Evolutionary conservation across 305 asterid species (phyloP), one percentile per base, ranked within the genome.

Genomic region (Solanum hybrid): DNA sequence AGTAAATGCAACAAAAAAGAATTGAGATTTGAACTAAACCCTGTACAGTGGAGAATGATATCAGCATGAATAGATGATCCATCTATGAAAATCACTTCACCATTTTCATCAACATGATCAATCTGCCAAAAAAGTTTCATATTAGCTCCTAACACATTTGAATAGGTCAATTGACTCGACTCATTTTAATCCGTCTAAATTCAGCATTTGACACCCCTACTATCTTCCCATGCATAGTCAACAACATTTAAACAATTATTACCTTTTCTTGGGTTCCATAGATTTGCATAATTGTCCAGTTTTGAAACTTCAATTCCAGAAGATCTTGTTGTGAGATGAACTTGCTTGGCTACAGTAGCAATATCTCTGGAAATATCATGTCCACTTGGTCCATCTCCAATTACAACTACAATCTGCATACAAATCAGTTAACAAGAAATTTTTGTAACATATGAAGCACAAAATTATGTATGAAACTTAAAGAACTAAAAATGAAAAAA

Each of bases 341-440:
- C 95, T 92, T 96, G 92, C 67, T 95, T 95, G 18, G 98, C 98
- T 8, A 92, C 93, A 1, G 11, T 37, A 0, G 93, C 86, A 8
- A 96, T 93, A 28, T 96, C 98, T 33, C 39, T 5, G 18, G 94
- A 93, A 13, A 96, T 94, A 90, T 95, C 98, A 16, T 13, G 42
- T 11, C 95, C 97, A 86, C 98, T 96, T 4, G 98, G 91, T 24
- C 95, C 95, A 76, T 77, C 88, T 33, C 98, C 99, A 81, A 96
- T 94, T 64, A 95, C 93, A 37, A 95, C 97, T 86, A 96, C 98
- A 73, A 95, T 92, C 98, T 96, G 71, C 86, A 86, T 42, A 22
- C 78, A 34, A 51, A 42, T 42, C 57, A 42, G 57, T 12, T 42
- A 42, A 42, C 57, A 42, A 42, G 57, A 42, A 42, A 13, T 42